Percentiles rank a stretch among this genome's conserved stretches.
These are phyloP conservation scores for Hypomontagnella monticulosa DNA, from an alignment of 495 filamentous ascomycete genomes.

Conservation along the genomic window DNA sequence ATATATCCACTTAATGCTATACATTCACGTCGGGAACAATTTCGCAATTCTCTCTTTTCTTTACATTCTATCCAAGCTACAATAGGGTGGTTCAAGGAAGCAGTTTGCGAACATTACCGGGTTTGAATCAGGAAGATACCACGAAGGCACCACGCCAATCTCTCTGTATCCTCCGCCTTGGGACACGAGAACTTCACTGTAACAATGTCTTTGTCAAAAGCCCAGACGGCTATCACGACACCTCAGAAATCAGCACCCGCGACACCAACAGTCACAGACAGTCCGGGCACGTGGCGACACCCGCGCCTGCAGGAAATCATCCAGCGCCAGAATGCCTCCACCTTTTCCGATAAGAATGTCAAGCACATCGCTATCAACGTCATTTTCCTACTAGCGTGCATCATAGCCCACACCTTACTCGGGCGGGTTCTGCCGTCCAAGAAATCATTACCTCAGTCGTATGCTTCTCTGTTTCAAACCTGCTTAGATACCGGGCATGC, in stretches of 20 bases:
- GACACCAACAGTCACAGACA: constrained; percentile 49
- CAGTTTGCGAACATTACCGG: constrained; percentile 16
- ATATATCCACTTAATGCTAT: constrained; percentile 14
- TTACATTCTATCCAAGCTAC: constrained; percentile 7
- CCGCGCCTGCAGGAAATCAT: constrained; percentile 82
- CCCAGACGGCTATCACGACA: constrained; percentile 48
- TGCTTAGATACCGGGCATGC: not conserved
- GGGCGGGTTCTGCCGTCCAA: constrained; percentile 41
- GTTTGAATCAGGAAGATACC: constrained; percentile 6
- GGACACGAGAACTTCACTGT: not conserved
- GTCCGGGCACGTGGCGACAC: constrained; percentile 86
- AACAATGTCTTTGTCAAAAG: constrained; percentile 34
- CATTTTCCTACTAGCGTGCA: constrained; percentile 58
- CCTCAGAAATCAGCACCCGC: constrained; percentile 52
- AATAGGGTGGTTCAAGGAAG: constrained; percentile 5
- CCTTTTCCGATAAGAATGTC: constrained; percentile 76
- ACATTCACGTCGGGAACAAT: constrained; percentile 1
- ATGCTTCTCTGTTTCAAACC: constrained; percentile 14
- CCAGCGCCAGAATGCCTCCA: constrained; percentile 73
- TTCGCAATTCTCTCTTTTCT: not conserved
- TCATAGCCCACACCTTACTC: constrained; percentile 45
- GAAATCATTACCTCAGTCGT: constrained; percentile 38
- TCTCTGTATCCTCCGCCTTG: constrained; percentile 1
- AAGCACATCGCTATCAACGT: constrained; percentile 71
- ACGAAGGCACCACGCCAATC: constrained; percentile 1